phyloP scores from a whole-genome alignment of 2,329 filamentous ascomycete genomes.

The Penicillium freii region DNA sequence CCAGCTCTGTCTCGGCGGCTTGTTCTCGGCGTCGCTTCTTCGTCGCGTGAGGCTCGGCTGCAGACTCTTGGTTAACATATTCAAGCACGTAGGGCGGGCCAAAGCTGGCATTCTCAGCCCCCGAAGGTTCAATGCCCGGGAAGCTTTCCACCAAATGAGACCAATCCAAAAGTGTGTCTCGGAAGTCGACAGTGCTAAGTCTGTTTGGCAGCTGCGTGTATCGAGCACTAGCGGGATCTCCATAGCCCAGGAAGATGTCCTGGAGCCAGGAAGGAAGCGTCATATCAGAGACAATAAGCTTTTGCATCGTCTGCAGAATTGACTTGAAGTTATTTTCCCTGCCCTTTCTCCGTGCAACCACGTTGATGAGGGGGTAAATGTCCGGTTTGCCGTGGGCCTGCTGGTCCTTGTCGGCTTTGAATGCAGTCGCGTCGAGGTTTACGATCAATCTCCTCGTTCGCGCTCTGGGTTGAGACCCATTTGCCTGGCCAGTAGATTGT shows the following conservation, averaged over 20 bases:
- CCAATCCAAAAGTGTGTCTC: slow-evolving; percentile 95
- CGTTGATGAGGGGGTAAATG: slow-evolving; percentile 79
- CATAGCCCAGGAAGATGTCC: slow-evolving; percentile 96
- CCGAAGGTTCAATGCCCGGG: slow-evolving; percentile 79
- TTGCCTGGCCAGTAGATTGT: slow-evolving; percentile 57
- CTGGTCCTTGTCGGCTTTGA: slow-evolving; percentile 70
- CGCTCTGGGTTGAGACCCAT: slow-evolving; percentile 60
- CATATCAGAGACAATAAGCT: slow-evolving; percentile 78
- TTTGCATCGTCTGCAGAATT: slow-evolving; percentile 86
- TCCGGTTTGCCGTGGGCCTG: slow-evolving; percentile 67
- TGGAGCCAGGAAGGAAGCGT: slow-evolving; percentile 88
- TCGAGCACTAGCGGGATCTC: slow-evolving; percentile 81
- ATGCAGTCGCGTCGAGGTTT: slow-evolving; percentile 75
- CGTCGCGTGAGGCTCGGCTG: slow-evolving; percentile 58
- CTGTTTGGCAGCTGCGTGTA: slow-evolving; percentile 80
- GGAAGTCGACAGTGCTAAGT: slow-evolving; percentile 77
- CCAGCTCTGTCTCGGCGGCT: slow-evolving; percentile 63
- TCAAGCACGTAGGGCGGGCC: slow-evolving; percentile 85
- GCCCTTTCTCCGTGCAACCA: slow-evolving; percentile 77
- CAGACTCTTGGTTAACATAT: slow-evolving; percentile 54
- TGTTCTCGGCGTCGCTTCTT: slow-evolving; percentile 85
- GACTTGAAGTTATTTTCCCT: slow-evolving; percentile 97
- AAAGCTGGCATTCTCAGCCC: slow-evolving; percentile 69
- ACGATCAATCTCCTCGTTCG: slow-evolving; percentile 70
- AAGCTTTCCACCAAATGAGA: slow-evolving; percentile 87